Evolutionary conservation across 106 monocot genomes (phyloP).

Genomic region (Amphibolis antarctica): DNA sequence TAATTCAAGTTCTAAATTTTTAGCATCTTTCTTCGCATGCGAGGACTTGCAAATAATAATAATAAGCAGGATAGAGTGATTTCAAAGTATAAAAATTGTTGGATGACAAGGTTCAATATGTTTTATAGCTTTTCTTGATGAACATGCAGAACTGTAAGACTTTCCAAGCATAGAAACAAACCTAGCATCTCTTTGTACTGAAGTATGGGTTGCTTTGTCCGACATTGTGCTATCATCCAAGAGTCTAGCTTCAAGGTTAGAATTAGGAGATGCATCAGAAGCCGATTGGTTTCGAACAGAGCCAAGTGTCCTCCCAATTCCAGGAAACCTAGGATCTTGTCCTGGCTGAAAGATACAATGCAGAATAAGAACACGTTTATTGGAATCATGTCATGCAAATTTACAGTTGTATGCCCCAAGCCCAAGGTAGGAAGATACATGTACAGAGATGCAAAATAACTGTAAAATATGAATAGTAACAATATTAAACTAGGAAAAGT

Average conservation of each 20-base stretch:
- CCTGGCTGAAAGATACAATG: constrained; percentile 18
- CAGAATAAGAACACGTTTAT: neutral
- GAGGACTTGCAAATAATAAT: too few relatives aligned
- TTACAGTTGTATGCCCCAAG: neutral
- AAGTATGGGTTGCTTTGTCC: constrained; percentile 16
- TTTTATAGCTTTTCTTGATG: neutral
- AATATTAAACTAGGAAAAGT: neutral
- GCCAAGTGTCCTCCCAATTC: constrained; percentile 68
- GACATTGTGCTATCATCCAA: constrained; percentile 33
- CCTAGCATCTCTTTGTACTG: constrained; percentile 35
- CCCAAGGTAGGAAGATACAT: neutral
- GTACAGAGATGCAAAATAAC: neutral
- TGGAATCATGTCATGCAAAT: neutral
- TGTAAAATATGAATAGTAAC: neutral
- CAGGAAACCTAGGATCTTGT: constrained; percentile 83
- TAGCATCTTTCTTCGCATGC: too few relatives aligned
- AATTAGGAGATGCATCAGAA: constrained; percentile 33
- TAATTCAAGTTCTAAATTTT: too few relatives aligned
- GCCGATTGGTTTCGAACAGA: constrained; percentile 33
- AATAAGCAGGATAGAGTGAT: too few relatives aligned
- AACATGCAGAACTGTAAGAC: neutral
- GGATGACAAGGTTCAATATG: too few relatives aligned
- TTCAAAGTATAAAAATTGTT: too few relatives aligned
- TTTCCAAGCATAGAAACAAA: constrained; percentile 6
- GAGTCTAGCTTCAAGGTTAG: constrained; percentile 64